Percentiles rank a stretch among this genome's conserved stretches.
phyloP scores from a whole-genome alignment of 2,329 filamentous ascomycete species.

The Aspergillus pseudoviridinutans region DNA sequence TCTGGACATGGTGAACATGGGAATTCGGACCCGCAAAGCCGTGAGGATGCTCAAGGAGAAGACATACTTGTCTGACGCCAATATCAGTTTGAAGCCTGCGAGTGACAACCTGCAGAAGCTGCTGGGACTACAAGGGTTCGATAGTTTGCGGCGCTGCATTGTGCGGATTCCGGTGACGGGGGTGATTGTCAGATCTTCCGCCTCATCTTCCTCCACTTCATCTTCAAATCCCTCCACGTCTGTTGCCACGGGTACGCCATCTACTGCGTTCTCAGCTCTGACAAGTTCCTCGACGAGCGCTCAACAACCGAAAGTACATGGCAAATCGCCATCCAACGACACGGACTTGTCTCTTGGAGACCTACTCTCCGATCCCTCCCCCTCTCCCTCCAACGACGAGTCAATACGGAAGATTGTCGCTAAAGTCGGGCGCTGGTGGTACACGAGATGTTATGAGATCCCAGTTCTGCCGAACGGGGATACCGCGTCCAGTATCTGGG shows the following conservation, averaged over 20 bases:
- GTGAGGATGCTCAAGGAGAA: conserved; percentile 44
- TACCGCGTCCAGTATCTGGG: conserved; percentile 68
- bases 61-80: conserved; percentile 40
- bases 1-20: conserved; percentile 50
- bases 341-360: conserved; percentile 56
- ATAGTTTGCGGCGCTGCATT: conserved; percentile 47
- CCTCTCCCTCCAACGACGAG: conserved; percentile 69
- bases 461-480: conserved; percentile 50
- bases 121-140: conserved; percentile 44
- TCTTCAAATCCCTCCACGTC: conserved; percentile 35
- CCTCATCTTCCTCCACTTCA: conserved; percentile 38
- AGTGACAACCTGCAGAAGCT: conserved; percentile 47
- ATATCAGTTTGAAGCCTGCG: conserved; percentile 44
- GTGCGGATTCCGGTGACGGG: conserved; percentile 48
- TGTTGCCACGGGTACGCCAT: conserved; percentile 21
- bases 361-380: conserved; percentile 67
- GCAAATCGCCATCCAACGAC: conserved; percentile 34
- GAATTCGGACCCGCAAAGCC: conserved; percentile 42
- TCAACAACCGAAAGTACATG: conserved; percentile 14
- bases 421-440: conserved; percentile 94
- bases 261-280: conserved; percentile 19
- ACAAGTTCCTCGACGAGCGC: conserved; percentile 21
- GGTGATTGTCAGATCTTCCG: conserved; percentile 39
- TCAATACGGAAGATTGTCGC: conserved; percentile 90
- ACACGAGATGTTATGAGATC: conserved; percentile 83